Evolutionary conservation across 768 basidiomycete genomes (phyloP), one percentile per base, ranked within the genome.

Genomic region (Boletus sensibilis): DNA sequence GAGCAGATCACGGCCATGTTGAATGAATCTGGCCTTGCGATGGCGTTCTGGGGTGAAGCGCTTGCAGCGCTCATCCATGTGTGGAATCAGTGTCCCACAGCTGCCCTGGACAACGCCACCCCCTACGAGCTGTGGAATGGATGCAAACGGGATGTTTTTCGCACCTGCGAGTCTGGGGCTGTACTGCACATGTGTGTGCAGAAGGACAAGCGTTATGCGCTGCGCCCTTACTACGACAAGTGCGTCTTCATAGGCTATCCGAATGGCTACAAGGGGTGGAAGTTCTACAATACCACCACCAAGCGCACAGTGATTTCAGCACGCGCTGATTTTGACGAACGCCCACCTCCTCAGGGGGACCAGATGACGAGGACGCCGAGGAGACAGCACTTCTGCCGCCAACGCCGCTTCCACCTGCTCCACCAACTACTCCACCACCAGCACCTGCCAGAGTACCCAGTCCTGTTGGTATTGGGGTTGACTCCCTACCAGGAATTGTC

Each of bases 1-100:
- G 50, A 47, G 43, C 39, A 25, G 14, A 46, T 51, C 2, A 56
- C 55, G 69, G 72, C 60, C 74, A 71, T 54, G 52, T 20, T 50
- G 16, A 20, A 25, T 9, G 14, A 43, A 4, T 43, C 42, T 8
- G 41, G 41, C 7, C 41, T 42, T 1, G 20, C 50, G 4, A 55
- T 41, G 46, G 20, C 27, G 7, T 44, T 57, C 44, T 57, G 50
- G 49, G 31, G 69, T 13, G 68, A 61, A 38, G 60, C 47, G 1
- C 57, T 67, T 42, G 47, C 57, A 41, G 44, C 66, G 64, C 58
- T 55, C 63, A 6, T 53, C 72, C 14, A 71, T 73, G 38, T 68
- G 63, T 38, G 58, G 37, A 49, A 49, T 14, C 16, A 18, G 3
- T 44, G 23, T 18, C 43, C 43, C 5, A 44, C 43, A 63, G 21